Evolutionary conservation across 2,329 filamentous ascomycete genomes (phyloP).

Genomic region (Trichophyton verrucosum): DNA sequence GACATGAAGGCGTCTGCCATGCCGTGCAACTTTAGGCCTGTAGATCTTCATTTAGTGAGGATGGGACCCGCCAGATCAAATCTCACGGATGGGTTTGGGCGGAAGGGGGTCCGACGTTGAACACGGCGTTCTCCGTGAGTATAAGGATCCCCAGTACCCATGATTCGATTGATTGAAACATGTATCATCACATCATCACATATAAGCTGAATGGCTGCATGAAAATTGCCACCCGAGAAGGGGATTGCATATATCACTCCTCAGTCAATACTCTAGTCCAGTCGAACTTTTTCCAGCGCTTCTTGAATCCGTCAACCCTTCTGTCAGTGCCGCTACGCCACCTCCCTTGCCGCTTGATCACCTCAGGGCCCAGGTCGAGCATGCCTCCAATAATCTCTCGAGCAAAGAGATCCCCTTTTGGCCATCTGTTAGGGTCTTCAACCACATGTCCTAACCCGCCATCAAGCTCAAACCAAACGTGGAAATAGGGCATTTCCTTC

Average conservation of each 20-base stretch:
- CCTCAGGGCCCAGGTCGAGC: conserved; percentile 65
- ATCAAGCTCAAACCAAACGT: conserved; percentile 88
- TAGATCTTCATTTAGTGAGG: neutral
- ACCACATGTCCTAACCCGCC: conserved; percentile 87
- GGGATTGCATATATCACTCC: conserved; percentile 17
- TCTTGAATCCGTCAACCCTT: conserved; percentile 65
- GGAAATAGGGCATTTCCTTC: conserved; percentile 97
- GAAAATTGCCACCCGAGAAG: neutral
- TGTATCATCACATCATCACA: neutral
- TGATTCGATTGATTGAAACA: neutral
- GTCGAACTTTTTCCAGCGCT: conserved; percentile 84
- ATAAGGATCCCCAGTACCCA: neutral
- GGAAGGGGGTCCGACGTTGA: neutral
- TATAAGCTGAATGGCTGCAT: neutral
- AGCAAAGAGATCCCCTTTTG: conserved; percentile 81
- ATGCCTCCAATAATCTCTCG: conserved; percentile 87
- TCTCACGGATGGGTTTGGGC: neutral
- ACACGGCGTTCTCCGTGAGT: neutral
- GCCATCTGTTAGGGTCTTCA: conserved; percentile 76
- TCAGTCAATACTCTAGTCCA: conserved; percentile 58
- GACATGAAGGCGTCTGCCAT: neutral
- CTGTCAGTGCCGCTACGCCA: conserved; percentile 59
- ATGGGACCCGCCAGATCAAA: neutral
- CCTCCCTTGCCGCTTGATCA: conserved; percentile 79
- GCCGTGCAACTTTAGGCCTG: neutral